Evolutionary conservation across 306 rosid genomes (phyloP).

Genomic region (Clitoria ternatea): DNA sequence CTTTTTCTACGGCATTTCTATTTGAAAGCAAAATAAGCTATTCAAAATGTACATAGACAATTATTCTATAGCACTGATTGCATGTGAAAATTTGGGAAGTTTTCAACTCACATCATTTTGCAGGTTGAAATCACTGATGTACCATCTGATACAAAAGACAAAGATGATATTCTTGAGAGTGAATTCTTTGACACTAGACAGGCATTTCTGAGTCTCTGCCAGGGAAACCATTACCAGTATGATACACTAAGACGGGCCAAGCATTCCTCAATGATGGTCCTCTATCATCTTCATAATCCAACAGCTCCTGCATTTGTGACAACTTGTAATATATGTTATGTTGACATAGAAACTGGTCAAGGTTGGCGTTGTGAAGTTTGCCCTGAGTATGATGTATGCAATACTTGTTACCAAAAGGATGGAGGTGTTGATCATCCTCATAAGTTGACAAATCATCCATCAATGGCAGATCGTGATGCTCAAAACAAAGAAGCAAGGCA

Average conservation of each 20-base stretch:
- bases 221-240: constrained; percentile 98
- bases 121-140: constrained; percentile 79
- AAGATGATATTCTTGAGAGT: constrained; percentile 95
- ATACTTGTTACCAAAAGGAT: constrained; percentile 86
- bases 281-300: constrained; percentile 98
- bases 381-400: constrained; percentile 92
- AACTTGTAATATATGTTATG: constrained; percentile 71
- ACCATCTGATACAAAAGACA: constrained; percentile 82
- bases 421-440: constrained; percentile 87
- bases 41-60: neutral
- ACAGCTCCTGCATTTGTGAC: constrained; percentile 94
- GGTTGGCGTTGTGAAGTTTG: constrained; percentile 99
- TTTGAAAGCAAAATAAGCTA: neutral
- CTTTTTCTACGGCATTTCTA: neutral
- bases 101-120: constrained; percentile 1
- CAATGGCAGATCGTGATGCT: constrained; percentile 88
- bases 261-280: constrained; percentile 99
- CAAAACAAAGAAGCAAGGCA: constrained; percentile 98
- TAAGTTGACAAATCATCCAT: constrained; percentile 94
- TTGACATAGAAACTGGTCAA: constrained; percentile 94
- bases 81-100: neutral
- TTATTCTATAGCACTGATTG: neutral
- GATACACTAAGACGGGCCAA: constrained; percentile 97
- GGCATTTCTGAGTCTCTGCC: constrained; percentile 97
- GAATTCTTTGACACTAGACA: constrained; percentile 99